Evolutionary conservation across 768 basidiomycete genomes (phyloP).

Genomic region (Mycena olivaceomarginata): DNA sequence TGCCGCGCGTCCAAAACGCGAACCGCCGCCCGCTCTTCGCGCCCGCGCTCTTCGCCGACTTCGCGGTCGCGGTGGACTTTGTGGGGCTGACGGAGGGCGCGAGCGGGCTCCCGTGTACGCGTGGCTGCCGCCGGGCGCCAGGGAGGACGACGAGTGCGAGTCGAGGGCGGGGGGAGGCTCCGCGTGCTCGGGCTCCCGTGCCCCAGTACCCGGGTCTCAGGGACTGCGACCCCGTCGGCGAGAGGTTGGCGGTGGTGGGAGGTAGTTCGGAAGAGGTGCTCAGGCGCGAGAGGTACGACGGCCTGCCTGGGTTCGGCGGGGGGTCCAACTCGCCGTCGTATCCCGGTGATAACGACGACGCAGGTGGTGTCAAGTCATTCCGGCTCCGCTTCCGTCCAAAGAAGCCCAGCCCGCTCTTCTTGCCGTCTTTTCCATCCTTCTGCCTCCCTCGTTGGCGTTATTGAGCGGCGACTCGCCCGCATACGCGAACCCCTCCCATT

Average conservation of each 20-base stretch:
- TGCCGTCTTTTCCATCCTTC: background rate
- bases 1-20: constrained; percentile 29
- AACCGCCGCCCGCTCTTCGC: constrained; percentile 25
- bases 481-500: constrained; percentile 40
- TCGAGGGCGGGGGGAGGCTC: constrained; percentile 22
- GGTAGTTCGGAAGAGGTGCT: constrained; percentile 36
- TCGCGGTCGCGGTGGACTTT: background rate
- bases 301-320: constrained; percentile 8
- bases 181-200: constrained; percentile 11
- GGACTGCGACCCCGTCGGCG: background rate
- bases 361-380: background rate
- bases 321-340: background rate
- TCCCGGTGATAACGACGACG: background rate
- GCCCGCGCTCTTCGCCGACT: constrained; percentile 16
- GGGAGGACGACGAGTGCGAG: background rate
- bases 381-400: constrained; percentile 38
- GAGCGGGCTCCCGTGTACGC: constrained; percentile 15
- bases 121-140: background rate
- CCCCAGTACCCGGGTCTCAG: background rate
- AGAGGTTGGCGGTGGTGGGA: background rate
- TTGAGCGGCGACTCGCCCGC: constrained; percentile 25
- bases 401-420: constrained; percentile 14
- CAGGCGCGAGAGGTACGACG: constrained; percentile 19
- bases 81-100: constrained; percentile 27
- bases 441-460: background rate